Percentiles rank a stretch among this genome's conserved stretches.
Evolutionary conservation across 169 alveolate species (phyloP).

Genomic region (Neospora caninum): DNA sequence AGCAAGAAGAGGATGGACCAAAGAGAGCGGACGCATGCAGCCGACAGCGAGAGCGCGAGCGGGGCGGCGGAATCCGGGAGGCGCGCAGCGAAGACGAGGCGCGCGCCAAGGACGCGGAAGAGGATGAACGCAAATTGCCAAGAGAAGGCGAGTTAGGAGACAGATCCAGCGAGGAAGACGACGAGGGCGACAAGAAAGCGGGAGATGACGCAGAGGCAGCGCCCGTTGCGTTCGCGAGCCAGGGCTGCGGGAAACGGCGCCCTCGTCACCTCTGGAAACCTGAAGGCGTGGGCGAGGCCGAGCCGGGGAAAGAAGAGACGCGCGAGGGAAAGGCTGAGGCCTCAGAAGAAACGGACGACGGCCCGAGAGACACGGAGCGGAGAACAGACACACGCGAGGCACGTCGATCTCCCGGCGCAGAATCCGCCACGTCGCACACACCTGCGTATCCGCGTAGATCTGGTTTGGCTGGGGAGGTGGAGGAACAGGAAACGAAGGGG

Average conservation of each 20-base stretch:
- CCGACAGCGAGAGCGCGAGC: neutral
- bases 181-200: neutral
- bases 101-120: neutral
- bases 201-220: neutral
- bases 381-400: neutral
- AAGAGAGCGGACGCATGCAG: neutral
- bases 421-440: neutral
- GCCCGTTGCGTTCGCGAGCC: neutral
- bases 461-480: neutral
- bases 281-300: neutral
- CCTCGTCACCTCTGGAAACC: neutral
- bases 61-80: neutral
- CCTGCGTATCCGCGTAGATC: neutral
- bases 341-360: neutral
- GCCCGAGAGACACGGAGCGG: neutral
- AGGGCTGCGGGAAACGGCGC: neutral
- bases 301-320: neutral
- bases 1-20: neutral
- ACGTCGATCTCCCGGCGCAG: neutral
- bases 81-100: neutral
- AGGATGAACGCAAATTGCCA: neutral
- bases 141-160: neutral
- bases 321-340: neutral
- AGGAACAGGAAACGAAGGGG: neutral
- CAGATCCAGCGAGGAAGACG: neutral